A percentile compares a stretch with the other conserved stretches of the same genome.
Evolutionary conservation across 2,329 filamentous ascomycete genomes (phyloP).

Genomic region (Arthroderma sp.): DNA sequence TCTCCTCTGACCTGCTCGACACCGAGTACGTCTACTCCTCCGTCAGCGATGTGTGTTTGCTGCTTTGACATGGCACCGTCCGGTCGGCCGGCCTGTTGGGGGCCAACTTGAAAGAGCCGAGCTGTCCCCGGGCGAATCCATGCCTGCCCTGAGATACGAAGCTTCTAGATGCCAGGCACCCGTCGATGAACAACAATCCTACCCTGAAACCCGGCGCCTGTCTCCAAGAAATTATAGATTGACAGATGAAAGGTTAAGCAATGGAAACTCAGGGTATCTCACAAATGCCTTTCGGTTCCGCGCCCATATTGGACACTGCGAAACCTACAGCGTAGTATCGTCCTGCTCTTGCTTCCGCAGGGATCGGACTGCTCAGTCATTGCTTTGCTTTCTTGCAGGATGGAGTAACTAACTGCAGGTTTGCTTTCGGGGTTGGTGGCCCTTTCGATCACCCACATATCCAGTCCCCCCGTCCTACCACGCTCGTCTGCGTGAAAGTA

Average conservation of each 20-base stretch:
- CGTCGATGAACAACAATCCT: background rate
- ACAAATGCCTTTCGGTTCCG: background rate
- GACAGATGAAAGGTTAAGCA: background rate
- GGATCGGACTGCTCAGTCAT: background rate
- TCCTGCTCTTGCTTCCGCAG: background rate
- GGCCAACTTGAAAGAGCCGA: background rate
- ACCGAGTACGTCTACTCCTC: background rate
- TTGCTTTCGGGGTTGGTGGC: background rate
- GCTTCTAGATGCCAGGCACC: background rate
- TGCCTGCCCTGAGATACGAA: background rate
- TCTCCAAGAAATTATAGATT: background rate
- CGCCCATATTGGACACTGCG: background rate
- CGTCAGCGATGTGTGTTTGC: background rate
- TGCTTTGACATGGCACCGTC: background rate
- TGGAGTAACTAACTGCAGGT: background rate
- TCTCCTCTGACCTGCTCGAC: too few relatives aligned
- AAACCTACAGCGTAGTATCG: constrained; percentile 2
- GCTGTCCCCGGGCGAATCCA: background rate
- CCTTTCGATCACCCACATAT: too few relatives aligned
- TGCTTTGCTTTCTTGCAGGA: background rate
- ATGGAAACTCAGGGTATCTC: background rate
- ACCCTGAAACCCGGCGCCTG: background rate
- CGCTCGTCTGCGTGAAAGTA: too few relatives aligned
- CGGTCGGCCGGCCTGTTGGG: background rate
- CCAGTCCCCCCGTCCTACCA: too few relatives aligned